Percentiles rank a stretch among this genome's conserved stretches.
phyloP scores from a whole-genome alignment of 805 yeast species.

The Zygosaccharomyces pseudorouxii region DNA sequence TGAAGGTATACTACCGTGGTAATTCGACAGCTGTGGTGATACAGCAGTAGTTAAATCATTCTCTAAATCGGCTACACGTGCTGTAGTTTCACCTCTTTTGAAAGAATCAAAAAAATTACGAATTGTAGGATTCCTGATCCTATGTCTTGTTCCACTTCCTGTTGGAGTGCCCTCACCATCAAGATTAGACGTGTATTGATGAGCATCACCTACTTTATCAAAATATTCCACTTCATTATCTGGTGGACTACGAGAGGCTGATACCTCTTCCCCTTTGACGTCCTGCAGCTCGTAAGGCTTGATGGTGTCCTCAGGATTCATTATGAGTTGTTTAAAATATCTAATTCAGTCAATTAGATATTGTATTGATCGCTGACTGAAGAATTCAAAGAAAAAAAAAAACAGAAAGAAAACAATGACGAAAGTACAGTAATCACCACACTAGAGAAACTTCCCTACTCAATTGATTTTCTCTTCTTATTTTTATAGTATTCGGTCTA shows the following conservation, averaged over 20 bases:
- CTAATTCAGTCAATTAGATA: not conserved
- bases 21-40: constrained; percentile 12
- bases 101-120: constrained; percentile 41
- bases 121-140: constrained; percentile 1
- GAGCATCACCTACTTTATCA: constrained; percentile 9
- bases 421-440: not conserved
- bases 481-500: not conserved
- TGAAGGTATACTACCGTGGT: constrained; percentile 8
- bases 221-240: constrained; percentile 29
- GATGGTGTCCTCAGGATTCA: constrained; percentile 5
- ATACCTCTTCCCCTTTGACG: constrained; percentile 7
- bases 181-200: constrained; percentile 1
- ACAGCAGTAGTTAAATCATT: constrained; percentile 15
- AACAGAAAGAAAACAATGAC: not conserved
- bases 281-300: constrained; percentile 19
- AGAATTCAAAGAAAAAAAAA: not conserved
- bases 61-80: constrained; percentile 32
- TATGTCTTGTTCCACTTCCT: not conserved
- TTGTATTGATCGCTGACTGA: not conserved
- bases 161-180: not conserved
- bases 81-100: constrained; percentile 34
- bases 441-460: not conserved
- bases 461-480: not conserved
- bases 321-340: not conserved
- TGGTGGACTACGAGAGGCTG: constrained; percentile 4